phyloP scores from a whole-genome alignment of 768 basidiomycete genomes.

The Ephemerocybe angulata region DNA sequence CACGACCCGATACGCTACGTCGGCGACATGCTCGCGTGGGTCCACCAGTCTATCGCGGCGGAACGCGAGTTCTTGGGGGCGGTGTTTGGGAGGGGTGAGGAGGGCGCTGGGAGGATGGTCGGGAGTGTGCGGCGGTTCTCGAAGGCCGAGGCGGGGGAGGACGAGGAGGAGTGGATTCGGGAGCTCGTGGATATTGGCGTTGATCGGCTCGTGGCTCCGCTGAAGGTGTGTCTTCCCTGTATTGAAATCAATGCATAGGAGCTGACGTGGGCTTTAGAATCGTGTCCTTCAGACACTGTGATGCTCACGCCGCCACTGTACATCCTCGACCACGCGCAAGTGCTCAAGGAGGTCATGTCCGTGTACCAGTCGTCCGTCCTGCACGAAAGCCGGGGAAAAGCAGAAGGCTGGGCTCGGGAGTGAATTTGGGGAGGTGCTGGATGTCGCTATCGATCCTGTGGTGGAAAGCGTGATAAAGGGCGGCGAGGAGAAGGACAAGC shows the following conservation, averaged over 20 bases:
- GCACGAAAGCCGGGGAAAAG: slow-evolving; percentile 44
- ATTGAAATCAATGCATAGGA: slow-evolving; percentile 40
- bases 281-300: slow-evolving; percentile 92
- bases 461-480: slow-evolving; percentile 68
- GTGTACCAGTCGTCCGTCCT: slow-evolving; percentile 86
- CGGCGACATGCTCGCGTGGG: too few species aligned
- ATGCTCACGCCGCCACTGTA: slow-evolving; percentile 84
- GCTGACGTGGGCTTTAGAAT: slow-evolving; percentile 40
- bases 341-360: slow-evolving; percentile 82
- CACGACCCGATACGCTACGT: slow-evolving; percentile 96
- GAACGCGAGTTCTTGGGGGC: slow-evolving; percentile 92
- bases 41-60: slow-evolving; percentile 88
- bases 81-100: slow-evolving; percentile 76
- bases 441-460: too few species aligned
- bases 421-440: slow-evolving; percentile 65
- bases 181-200: slow-evolving; percentile 81
- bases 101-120: slow-evolving; percentile 67
- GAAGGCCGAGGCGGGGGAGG: slow-evolving; percentile 29
- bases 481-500: slow-evolving; percentile 59
- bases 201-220: too few species aligned
- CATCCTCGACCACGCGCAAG: too few species aligned
- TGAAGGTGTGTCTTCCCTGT: too few species aligned
- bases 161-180: slow-evolving; percentile 76
- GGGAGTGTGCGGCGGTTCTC: slow-evolving; percentile 57
- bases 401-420: slow-evolving; percentile 25